These are phyloP conservation scores for Morella rubra DNA, from an alignment of 306 rosid genomes.

Conservation along the genomic window DNA sequence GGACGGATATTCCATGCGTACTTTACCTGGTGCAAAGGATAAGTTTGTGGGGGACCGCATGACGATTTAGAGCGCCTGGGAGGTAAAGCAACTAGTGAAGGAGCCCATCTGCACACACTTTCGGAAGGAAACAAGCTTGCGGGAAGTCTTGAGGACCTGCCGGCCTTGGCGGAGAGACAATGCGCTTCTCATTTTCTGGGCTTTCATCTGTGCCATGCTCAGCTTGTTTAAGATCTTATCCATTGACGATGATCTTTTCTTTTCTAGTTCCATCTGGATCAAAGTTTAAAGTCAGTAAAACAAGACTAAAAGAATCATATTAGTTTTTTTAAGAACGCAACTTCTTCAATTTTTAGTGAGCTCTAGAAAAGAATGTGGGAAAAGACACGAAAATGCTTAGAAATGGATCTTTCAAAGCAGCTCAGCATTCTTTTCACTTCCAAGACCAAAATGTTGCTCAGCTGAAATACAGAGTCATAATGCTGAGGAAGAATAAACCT, in stretches of 20 bases:
- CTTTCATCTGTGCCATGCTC: slow-evolving; percentile 69
- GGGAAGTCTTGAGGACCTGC: slow-evolving; percentile 19
- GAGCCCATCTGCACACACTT: slow-evolving; percentile 27
- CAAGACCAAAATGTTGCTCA: not conserved
- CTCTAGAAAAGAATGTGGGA: not conserved
- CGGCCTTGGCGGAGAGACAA: slow-evolving; percentile 21
- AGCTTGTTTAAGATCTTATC: slow-evolving; percentile 75
- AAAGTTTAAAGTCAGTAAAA: slow-evolving; percentile 23
- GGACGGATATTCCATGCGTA: not conserved
- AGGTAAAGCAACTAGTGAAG: slow-evolving; percentile 28
- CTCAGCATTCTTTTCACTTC: not conserved
- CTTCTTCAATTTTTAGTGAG: not conserved
- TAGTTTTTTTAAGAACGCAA: not conserved
- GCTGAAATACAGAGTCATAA: not conserved
- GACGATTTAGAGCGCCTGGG: slow-evolving; percentile 29
- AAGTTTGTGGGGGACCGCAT: too few relatives aligned
- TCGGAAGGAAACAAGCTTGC: slow-evolving; percentile 13
- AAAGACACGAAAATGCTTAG: not conserved
- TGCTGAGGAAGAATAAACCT: slow-evolving; percentile 44
- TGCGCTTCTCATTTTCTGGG: slow-evolving; percentile 67
- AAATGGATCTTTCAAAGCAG: not conserved
- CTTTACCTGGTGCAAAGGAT: slow-evolving; percentile 3
- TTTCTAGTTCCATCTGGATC: slow-evolving; percentile 82
- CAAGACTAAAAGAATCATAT: not conserved
- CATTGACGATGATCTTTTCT: slow-evolving; percentile 75